phyloP scores from a whole-genome alignment of 2,329 filamentous ascomycete genomes.

The Diaporthe sp. region DNA sequence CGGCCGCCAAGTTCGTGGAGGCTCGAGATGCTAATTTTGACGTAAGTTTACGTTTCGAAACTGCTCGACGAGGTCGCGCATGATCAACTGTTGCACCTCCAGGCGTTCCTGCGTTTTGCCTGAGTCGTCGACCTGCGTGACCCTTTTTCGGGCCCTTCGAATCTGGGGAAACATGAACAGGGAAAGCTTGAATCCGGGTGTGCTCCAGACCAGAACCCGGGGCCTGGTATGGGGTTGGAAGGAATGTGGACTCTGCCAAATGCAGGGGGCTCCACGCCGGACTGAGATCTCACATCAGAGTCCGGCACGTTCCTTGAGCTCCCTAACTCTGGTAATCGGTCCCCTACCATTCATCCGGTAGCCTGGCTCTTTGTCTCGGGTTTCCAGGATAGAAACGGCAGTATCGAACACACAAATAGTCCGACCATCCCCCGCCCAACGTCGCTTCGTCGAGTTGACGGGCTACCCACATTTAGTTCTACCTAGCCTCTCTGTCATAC shows the following conservation, averaged over 20 bases:
- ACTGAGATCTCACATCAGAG: slow-evolving; percentile 26
- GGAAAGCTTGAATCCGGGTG: background rate
- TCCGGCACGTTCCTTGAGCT: background rate
- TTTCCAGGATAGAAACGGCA: slow-evolving; percentile 4
- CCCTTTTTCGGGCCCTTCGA: background rate
- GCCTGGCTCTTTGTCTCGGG: slow-evolving; percentile 18
- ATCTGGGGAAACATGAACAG: slow-evolving; percentile 14
- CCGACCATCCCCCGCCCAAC: background rate
- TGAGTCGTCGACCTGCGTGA: slow-evolving; percentile 18
- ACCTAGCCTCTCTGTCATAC: background rate
- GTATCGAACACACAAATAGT: slow-evolving; percentile 15
- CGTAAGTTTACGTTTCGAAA: slow-evolving; percentile 26
- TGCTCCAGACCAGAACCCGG: background rate
- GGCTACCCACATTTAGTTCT: background rate
- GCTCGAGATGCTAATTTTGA: slow-evolving; percentile 18
- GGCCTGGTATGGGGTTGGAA: background rate
- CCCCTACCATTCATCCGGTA: slow-evolving; percentile 7
- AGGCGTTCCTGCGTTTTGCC: slow-evolving; percentile 7
- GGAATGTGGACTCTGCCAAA: slow-evolving; percentile 26
- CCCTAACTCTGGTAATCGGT: background rate
- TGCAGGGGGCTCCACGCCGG: slow-evolving; percentile 25
- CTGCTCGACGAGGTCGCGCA: background rate
- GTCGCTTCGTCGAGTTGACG: background rate
- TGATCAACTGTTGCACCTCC: slow-evolving; percentile 18
- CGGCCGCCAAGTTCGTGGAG: slow-evolving; percentile 16